Evolutionary conservation across 768 basidiomycete genomes (phyloP), one percentile per base, ranked within the genome.

Genomic region (Suillus cothurnatus): DNA sequence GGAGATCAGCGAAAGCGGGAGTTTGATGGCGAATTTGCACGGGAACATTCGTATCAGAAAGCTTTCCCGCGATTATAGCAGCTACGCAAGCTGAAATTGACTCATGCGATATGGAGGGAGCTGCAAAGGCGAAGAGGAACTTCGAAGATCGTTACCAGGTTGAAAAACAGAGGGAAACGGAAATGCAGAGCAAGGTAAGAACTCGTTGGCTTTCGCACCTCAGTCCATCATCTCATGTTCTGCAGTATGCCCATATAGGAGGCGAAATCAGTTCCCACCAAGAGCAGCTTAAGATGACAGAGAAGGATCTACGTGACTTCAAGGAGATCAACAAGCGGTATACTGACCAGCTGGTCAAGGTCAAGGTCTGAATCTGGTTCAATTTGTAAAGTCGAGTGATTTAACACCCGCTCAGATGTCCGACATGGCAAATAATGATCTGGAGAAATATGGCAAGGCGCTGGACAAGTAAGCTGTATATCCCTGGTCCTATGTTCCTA

Each of bases 391-490:
- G 21, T 19, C 12, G 41, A 41, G 11, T 28, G 21, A 41, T 31
- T 1, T 59, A 28, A 59, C 58, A 28, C 32, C 11, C 17, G 11
- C 39, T 32, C 55, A 98, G 96, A 94, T 97, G 79, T 94, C 95
- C 38, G 96, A 99, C 76, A 94, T 98, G 90, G 95, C 97, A 7
- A 98, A 97, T 76, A 92, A 87, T 66, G 97, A 99, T 76, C 77
- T 99, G 61, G 97, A 99, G 81, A 99, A 99, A 80, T 98, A 99
- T 67, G 93, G 88, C 6, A 99, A 99, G 74, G 97, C 97, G 3
- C 79, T 99, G 57, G 97, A 99, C 79, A 97, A 92, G 97, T 98
- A 69, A 69, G 90, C 74, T 34, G 49, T 19, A 23, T 34, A 61
- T 14, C 21, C 1, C 28, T 32, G 19, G 23, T 17, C 2, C 38